Conservation (phyloP, 2,329 filamentous ascomycete species). For the Myotisia sp. region DNA sequence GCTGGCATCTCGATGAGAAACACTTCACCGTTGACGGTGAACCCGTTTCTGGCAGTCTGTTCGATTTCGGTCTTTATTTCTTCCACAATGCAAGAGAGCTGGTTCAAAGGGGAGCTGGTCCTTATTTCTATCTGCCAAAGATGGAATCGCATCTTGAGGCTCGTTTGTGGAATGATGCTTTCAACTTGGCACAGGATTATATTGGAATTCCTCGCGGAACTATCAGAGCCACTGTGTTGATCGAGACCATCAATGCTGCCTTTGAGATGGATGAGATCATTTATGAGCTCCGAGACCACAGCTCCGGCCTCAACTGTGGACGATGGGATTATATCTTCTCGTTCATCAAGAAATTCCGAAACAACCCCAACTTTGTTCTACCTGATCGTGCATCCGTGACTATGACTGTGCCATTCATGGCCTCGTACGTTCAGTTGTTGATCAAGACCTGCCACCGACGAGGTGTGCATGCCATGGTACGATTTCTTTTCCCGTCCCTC, state of each 20-base stretch:
- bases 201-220: constrained; percentile 80
- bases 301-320: constrained; percentile 90
- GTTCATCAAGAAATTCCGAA: constrained; percentile 98
- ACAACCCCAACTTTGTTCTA: constrained; percentile 83
- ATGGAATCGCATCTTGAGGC: constrained; percentile 97
- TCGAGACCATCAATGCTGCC: constrained; percentile 92
- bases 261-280: constrained; percentile 99
- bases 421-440: constrained; percentile 88
- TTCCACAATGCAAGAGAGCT: constrained; percentile 94
- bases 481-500: background rate
- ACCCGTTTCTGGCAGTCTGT: constrained; percentile 80
- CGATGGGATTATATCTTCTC: constrained; percentile 99
- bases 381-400: constrained; percentile 84
- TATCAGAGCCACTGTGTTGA: constrained; percentile 86
- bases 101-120: constrained; percentile 67
- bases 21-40: constrained; percentile 92
- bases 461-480: constrained; percentile 88
- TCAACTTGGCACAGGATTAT: constrained; percentile 91
- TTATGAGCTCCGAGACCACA: constrained; percentile 95
- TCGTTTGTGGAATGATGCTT: constrained; percentile 92
- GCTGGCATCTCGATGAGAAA: constrained; percentile 98
- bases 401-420: constrained; percentile 98
- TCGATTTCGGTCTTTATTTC: constrained; percentile 98
- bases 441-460: constrained; percentile 97
- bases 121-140: constrained; percentile 97